Conservation (phyloP, 441 rosid species). For the Euphorbia schlechtendalii region DNA sequence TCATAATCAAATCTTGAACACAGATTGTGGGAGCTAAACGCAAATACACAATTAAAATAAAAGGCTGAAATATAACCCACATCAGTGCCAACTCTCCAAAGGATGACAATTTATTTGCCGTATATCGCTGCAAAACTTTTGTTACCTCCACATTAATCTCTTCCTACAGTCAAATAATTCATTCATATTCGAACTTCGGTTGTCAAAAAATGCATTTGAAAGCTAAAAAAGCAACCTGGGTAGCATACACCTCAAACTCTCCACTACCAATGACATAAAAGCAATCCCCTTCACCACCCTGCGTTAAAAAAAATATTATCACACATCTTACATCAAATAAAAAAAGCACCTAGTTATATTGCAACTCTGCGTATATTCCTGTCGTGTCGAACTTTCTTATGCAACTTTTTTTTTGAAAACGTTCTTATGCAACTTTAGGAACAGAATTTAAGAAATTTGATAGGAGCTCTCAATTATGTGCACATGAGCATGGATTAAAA, state of each 20-base stretch:
- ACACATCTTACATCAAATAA: slow-evolving; percentile 13
- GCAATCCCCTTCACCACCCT: slow-evolving; percentile 99
- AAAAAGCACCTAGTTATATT: slow-evolving; percentile 6
- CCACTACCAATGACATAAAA: slow-evolving; percentile 97
- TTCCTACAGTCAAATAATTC: slow-evolving; percentile 47
- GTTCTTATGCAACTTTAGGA: slow-evolving; percentile 9
- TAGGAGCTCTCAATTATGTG: slow-evolving; percentile 4
- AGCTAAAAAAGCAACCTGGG: slow-evolving; percentile 58
- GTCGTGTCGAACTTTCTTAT: slow-evolving; percentile 3
- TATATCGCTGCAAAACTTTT: slow-evolving; percentile 83
- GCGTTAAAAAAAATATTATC: slow-evolving; percentile 27
- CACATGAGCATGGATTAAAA: not conserved
- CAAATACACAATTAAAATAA: not conserved
- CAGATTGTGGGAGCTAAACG: not conserved
- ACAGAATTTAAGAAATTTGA: slow-evolving; percentile 11
- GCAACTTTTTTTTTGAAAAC: too few species aligned
- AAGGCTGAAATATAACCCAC: slow-evolving; percentile 36
- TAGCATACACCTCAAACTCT: too few species aligned
- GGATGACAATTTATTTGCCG: slow-evolving; percentile 94
- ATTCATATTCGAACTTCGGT: slow-evolving; percentile 18
- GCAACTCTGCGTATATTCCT: not conserved
- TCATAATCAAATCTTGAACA: slow-evolving; percentile 5
- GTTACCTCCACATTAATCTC: slow-evolving; percentile 79
- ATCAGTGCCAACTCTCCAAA: slow-evolving; percentile 97
- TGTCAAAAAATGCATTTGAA: not conserved